Evolutionary conservation across 768 basidiomycete species (phyloP).

Genomic region (Saitozyma podzolica): DNA sequence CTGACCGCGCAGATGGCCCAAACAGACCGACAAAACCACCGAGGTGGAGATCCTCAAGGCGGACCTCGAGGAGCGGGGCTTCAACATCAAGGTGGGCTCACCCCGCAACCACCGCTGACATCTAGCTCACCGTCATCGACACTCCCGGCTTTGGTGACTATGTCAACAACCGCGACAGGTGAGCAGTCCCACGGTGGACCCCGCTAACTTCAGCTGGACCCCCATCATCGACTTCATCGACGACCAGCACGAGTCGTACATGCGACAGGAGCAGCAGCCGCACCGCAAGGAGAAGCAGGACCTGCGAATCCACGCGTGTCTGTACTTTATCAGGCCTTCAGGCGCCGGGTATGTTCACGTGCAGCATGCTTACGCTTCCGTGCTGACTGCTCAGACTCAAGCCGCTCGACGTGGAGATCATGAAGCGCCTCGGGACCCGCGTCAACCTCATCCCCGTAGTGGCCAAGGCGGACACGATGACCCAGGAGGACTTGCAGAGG

Average conservation of each 20-base stretch:
- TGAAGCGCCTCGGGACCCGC: conserved; percentile 97
- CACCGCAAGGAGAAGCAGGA: conserved; percentile 90
- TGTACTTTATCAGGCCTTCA: conserved; percentile 94
- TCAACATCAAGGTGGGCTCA: conserved; percentile 74
- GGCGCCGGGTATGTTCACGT: conserved; percentile 79
- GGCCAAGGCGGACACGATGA: conserved; percentile 96
- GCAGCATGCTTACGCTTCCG: background rate
- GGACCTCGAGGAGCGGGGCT: conserved; percentile 96
- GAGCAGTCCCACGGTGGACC: conserved; percentile 9
- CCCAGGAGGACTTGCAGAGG: conserved; percentile 80
- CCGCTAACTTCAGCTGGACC: conserved; percentile 61
- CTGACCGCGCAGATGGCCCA: conserved; percentile 57
- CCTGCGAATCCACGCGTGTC: conserved; percentile 89
- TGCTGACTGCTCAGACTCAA: conserved; percentile 64
- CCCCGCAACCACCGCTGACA: conserved; percentile 3
- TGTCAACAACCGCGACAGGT: conserved; percentile 98
- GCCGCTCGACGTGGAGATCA: conserved; percentile 97
- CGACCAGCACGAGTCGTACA: conserved; percentile 56
- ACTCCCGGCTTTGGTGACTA: conserved; percentile 99
- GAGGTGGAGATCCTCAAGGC: conserved; percentile 99
- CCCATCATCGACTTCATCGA: conserved; percentile 93
- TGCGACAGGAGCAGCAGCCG: conserved; percentile 98
- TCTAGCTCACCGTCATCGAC: conserved; percentile 90
- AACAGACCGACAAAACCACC: conserved; percentile 97
- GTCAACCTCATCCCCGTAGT: conserved; percentile 98